These are phyloP conservation scores for Pelargonium myrrhifolium DNA, from an alignment of 441 rosid genomes.

Conservation along the genomic window DNA sequence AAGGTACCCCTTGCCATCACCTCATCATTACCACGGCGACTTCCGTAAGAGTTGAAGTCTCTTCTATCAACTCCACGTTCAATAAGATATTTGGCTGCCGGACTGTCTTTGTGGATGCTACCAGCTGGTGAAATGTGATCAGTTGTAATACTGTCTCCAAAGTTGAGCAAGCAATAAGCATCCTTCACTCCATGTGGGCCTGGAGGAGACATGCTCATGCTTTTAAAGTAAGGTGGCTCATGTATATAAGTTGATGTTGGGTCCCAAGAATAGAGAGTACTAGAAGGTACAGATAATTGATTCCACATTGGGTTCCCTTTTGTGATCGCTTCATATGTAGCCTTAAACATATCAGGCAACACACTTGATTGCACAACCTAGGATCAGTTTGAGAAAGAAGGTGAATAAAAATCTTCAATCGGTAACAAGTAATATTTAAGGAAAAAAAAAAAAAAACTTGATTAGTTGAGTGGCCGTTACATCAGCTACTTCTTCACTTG, in stretches of 20 bases:
- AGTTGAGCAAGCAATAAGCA: constrained; percentile 74
- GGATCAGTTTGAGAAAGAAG: constrained; percentile 6
- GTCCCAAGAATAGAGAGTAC: constrained; percentile 73
- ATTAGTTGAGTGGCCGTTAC: constrained; percentile 27
- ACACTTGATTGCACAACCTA: constrained; percentile 85
- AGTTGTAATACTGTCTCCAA: constrained; percentile 90
- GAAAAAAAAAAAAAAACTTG: constrained; percentile 10
- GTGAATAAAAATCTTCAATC: constrained; percentile 3
- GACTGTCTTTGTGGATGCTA: constrained; percentile 84
- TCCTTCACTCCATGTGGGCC: constrained; percentile 78
- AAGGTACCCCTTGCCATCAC: constrained; percentile 88
- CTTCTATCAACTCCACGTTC: constrained; percentile 72
- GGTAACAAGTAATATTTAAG: constrained; percentile 5
- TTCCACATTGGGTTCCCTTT: constrained; percentile 95
- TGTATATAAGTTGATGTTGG: constrained; percentile 80
- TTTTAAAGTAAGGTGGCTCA: constrained; percentile 86
- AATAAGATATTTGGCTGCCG: constrained; percentile 80
- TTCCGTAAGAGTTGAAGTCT: constrained; percentile 85
- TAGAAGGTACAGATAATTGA: constrained; percentile 57
- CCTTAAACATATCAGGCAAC: constrained; percentile 86
- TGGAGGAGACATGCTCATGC: constrained; percentile 91
- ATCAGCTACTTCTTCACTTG: constrained; percentile 72
- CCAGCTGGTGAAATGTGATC: constrained; percentile 97
- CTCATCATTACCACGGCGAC: constrained; percentile 90
- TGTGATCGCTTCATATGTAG: constrained; percentile 83